Conservation (phyloP, 2,329 filamentous ascomycete species). For the Trichoderma pleuroti region DNA sequence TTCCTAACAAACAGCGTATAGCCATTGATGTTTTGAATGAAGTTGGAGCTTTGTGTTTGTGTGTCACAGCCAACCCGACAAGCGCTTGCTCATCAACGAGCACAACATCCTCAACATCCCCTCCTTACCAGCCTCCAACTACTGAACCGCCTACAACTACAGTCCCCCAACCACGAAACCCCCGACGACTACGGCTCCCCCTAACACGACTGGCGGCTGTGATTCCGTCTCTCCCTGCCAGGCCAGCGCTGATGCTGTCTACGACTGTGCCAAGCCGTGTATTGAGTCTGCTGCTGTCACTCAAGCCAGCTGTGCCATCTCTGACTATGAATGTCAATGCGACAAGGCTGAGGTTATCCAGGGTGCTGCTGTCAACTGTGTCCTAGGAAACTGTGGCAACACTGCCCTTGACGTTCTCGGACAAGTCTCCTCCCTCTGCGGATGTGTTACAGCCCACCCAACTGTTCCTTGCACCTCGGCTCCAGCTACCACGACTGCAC, state of each 20-base stretch:
- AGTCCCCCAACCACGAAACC: not conserved
- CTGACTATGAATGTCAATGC: constrained; percentile 23
- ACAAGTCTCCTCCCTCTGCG: constrained; percentile 23
- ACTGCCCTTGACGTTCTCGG: constrained; percentile 18
- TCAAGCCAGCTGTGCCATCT: constrained; percentile 15
- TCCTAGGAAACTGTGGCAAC: constrained; percentile 21
- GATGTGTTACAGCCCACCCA: constrained; percentile 23
- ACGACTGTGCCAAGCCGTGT: constrained; percentile 20
- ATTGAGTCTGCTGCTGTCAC: constrained; percentile 21
- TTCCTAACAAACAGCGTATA: not conserved
- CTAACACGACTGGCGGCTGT: not conserved
- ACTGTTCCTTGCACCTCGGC: constrained; percentile 21
- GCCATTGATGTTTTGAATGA: constrained; percentile 22
- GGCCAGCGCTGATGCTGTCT: constrained; percentile 18
- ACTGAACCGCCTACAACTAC: not conserved
- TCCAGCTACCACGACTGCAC: not conserved
- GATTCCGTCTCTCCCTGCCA: constrained; percentile 13
- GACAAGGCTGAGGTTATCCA: constrained; percentile 21
- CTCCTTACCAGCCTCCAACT: not conserved
- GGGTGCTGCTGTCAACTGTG: constrained; percentile 18
- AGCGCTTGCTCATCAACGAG: constrained; percentile 16
- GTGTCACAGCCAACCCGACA: constrained; percentile 26
- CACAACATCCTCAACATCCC: not conserved
- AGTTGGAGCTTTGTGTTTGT: constrained; percentile 25
- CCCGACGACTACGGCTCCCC: not conserved